Evolutionary conservation across 768 basidiomycete genomes (phyloP), one percentile per base, ranked within the genome.

Genomic region (Lepiota brunneoincarnata): DNA sequence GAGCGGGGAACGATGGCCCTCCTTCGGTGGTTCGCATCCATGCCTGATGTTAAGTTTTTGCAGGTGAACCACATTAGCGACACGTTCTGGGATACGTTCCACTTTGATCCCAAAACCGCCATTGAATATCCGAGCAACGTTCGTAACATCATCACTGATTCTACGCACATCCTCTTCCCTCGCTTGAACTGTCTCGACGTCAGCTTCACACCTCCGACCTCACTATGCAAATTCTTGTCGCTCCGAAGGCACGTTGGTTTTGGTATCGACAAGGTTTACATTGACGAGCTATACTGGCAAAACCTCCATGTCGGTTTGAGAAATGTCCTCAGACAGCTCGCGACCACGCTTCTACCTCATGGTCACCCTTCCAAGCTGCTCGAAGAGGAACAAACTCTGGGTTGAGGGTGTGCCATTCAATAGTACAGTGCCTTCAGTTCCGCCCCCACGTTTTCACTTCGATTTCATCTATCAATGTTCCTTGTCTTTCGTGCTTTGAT

Each of bases 21-120:
- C 58, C 67, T 80, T 39, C 71, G 69, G 36, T 84, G 81, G 76
- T 65, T 88, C 26, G 67, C 77, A 44, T 78, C 84, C 18, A 81
- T 87, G 76, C 84, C 84, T 9, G 64, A 71, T 23, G 61, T 89
- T 18, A 67, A 61, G 38, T 82, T 77, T 61, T 67, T 81, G 26
- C 76, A 81, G 18, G 60, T 84, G 20, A 72, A 77, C n/a, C 71
- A 72, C 41, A 64, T 82, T 36, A 69, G 70, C 42, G 52, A 63
- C 28, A 59, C 67, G 18, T 62, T 85, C 41, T 71, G 86, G 47
- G 68, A 77, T 2, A 58, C 74, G n/a, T 81, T 87, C 61, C 68
- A 77, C 46, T 67, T 69, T 47, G 71, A 80, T 37, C 53, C 53
- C 31, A 39, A 41, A 40, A 48, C 53, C 15, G 45, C 48, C 26